These are phyloP conservation scores for Artemisia tridentata DNA, from an alignment of 129 eudicot genomes.

Conservation along the genomic window DNA sequence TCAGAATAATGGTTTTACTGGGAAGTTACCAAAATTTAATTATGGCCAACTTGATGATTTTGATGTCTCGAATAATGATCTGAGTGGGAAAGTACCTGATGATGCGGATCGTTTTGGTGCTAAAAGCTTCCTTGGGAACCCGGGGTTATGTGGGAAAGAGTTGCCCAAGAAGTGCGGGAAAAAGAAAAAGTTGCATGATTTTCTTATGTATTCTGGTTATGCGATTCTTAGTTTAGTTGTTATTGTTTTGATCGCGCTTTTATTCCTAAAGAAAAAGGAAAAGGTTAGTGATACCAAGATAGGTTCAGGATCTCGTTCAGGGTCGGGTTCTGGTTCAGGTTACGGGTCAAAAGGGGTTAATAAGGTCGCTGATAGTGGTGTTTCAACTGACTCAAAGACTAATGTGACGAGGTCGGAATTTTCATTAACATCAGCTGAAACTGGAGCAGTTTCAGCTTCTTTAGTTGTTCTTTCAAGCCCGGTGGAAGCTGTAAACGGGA, in stretches of 20 bases:
- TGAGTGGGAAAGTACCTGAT: conserved; percentile 53
- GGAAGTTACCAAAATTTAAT: conserved; percentile 42
- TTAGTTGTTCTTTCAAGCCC: conserved; percentile 54
- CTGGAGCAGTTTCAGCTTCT: conserved; percentile 47
- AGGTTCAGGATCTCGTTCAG: too few relatives aligned
- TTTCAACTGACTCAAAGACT: conserved; percentile 40
- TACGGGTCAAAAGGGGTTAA: conserved; percentile 19
- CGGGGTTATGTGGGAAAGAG: conserved; percentile 52
- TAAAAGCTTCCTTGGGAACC: conserved; percentile 52
- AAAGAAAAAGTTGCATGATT: conserved; percentile 19
- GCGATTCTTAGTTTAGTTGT: conserved; percentile 44
- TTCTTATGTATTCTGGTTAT: conserved; percentile 47
- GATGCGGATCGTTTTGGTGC: conserved; percentile 32
- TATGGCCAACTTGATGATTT: conserved; percentile 36
- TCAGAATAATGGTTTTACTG: conserved; percentile 49
- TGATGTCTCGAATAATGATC: conserved; percentile 62
- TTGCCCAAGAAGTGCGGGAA: conserved; percentile 43
- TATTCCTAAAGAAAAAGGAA: conserved; percentile 34
- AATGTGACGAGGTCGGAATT: conserved; percentile 50
- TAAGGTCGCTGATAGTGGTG: conserved; percentile 28
- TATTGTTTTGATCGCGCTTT: conserved; percentile 36
- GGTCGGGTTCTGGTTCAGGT: too few relatives aligned
- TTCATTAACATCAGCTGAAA: conserved; percentile 61
- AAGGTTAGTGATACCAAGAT: conserved; percentile 24
- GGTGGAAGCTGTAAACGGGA: conserved; percentile 41